These are phyloP conservation scores for Monilinia laxa DNA, from an alignment of 2,329 filamentous ascomycete genomes.

Conservation along the genomic window DNA sequence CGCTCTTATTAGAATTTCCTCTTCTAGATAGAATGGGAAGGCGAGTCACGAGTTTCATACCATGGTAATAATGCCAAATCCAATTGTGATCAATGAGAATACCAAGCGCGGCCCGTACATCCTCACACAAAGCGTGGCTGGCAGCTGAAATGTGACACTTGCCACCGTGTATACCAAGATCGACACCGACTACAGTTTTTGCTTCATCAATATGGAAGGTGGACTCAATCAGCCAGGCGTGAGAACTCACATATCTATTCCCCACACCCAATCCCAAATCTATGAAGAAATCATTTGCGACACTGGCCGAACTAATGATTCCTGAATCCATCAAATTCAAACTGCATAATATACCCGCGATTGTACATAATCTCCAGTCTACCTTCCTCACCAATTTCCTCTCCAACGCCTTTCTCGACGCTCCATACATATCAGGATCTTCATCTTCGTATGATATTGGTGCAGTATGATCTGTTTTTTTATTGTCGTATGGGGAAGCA, in stretches of 20 bases:
- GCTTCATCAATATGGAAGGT: neutral
- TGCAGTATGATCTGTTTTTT: neutral
- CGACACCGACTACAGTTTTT: conserved; percentile 51
- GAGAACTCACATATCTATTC: conserved; percentile 53
- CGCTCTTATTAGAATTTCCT: neutral
- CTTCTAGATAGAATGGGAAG: too few species aligned
- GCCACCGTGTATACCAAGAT: conserved; percentile 74
- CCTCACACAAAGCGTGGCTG: conserved; percentile 65
- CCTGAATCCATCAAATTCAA: conserved; percentile 69
- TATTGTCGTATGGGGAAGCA: neutral
- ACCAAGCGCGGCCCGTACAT: conserved; percentile 62
- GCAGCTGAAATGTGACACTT: conserved; percentile 66
- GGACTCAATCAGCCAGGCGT: neutral
- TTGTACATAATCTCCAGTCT: conserved; percentile 66
- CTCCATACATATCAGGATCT: neutral
- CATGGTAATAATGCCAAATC: conserved; percentile 64
- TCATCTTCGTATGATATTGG: neutral
- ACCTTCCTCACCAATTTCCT: conserved; percentile 59
- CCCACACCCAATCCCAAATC: conserved; percentile 62
- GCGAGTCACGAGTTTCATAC: conserved; percentile 24
- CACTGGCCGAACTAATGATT: conserved; percentile 67
- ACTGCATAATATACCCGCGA: conserved; percentile 68
- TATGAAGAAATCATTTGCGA: conserved; percentile 49
- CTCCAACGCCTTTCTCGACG: conserved; percentile 34
- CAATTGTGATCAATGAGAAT: conserved; percentile 59